Evolutionary conservation across 164 flowering plant genomes (phyloP).

Genomic region (Vitis rupestris): DNA sequence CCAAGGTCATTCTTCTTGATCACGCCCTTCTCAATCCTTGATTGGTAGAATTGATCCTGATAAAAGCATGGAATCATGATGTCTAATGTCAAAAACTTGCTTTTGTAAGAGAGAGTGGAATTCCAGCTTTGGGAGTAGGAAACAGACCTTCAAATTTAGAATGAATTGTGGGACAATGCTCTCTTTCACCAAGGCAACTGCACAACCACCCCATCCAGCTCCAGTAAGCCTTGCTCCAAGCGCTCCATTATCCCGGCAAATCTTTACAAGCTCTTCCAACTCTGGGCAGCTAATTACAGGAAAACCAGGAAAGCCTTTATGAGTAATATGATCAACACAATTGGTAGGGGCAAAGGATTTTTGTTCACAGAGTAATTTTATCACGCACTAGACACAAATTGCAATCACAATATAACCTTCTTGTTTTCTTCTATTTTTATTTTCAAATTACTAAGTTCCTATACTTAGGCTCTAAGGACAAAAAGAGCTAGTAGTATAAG

Average conservation of each 20-base stretch:
- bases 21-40: conserved; percentile 72
- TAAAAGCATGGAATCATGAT: background rate
- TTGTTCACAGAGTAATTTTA: no score
- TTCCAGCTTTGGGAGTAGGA: background rate
- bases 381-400: no score
- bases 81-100: background rate
- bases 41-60: conserved; percentile 68
- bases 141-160: conserved; percentile 66
- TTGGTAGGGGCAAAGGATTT: no score
- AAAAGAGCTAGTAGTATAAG: no score
- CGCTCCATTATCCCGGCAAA: conserved; percentile 75
- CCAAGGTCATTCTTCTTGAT: conserved; percentile 68
- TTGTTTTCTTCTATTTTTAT: no score
- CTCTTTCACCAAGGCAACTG: conserved; percentile 86
- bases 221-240: conserved; percentile 99
- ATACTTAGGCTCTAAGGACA: no score
- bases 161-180: conserved; percentile 68
- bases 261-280: conserved; percentile 82
- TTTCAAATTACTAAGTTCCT: no score
- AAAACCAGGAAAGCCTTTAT: background rate
- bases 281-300: conserved; percentile 71
- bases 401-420: no score
- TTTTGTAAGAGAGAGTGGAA: no score
- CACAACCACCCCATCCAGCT: conserved; percentile 99
- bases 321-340: no score